Conservation (phyloP, 2,329 filamentous ascomycete species). For the Coniochaeta sp. region DNA sequence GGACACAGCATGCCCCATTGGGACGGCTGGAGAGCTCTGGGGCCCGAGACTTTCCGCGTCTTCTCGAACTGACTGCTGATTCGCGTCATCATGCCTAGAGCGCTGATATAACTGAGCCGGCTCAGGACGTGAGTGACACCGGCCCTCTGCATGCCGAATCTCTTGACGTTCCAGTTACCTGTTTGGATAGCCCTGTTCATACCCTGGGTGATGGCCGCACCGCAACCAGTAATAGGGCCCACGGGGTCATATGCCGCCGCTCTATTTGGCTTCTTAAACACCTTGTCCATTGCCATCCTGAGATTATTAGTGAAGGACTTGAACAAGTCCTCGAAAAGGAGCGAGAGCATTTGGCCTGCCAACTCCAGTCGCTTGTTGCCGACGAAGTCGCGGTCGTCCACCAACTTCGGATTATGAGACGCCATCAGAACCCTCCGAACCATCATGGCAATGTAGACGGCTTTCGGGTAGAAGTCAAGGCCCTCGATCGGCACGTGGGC, state of each 20-base stretch:
- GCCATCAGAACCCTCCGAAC: slow-evolving; percentile 93
- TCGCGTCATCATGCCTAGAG: slow-evolving; percentile 98
- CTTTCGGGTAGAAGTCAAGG: slow-evolving; percentile 94
- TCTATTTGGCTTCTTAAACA: slow-evolving; percentile 86
- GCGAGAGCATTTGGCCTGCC: slow-evolving; percentile 85
- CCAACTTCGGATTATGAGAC: slow-evolving; percentile 76
- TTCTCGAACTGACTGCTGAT: slow-evolving; percentile 99
- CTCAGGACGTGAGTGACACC: slow-evolving; percentile 96
- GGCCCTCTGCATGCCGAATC: slow-evolving; percentile 97
- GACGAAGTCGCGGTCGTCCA: slow-evolving; percentile 96
- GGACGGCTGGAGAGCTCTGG: slow-evolving; percentile 90
- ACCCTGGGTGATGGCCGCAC: slow-evolving; percentile 80
- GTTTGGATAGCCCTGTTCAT: slow-evolving; percentile 96
- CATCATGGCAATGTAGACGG: slow-evolving; percentile 95
- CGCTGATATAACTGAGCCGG: slow-evolving; percentile 90
- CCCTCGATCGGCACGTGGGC: slow-evolving; percentile 89
- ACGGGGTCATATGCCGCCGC: slow-evolving; percentile 83
- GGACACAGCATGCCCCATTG: slow-evolving; percentile 98
- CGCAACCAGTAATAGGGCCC: slow-evolving; percentile 74
- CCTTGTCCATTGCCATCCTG: slow-evolving; percentile 91
- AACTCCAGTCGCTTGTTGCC: slow-evolving; percentile 95
- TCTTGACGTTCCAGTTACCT: slow-evolving; percentile 95
- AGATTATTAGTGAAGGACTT: slow-evolving; percentile 88
- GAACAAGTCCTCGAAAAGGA: slow-evolving; percentile 96
- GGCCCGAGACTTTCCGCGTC: slow-evolving; percentile 91